Conservation (phyloP, 2,329 filamentous ascomycete genomes). For the Pseudogymnoascus sp. region DNA sequence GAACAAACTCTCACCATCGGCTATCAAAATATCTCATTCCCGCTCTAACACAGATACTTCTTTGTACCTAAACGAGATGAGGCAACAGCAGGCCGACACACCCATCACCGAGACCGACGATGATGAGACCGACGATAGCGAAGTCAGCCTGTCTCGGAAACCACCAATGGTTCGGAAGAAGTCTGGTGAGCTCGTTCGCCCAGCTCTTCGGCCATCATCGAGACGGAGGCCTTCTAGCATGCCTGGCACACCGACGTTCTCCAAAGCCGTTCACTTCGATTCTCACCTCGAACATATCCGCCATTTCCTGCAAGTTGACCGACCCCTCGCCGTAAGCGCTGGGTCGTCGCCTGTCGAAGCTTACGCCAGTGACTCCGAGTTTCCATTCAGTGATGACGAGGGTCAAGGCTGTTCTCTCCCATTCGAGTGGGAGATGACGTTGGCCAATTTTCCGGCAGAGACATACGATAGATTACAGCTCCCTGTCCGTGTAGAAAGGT, state of each 20-base stretch:
- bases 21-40: constrained; percentile 25
- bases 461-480: constrained; percentile 50
- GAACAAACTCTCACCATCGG: constrained; percentile 10
- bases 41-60: constrained; percentile 38
- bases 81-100: constrained; percentile 19
- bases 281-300: constrained; percentile 91
- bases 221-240: constrained; percentile 83
- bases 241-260: constrained; percentile 92
- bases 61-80: constrained; percentile 31
- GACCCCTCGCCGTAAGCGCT: constrained; percentile 90
- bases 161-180: constrained; percentile 97
- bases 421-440: constrained; percentile 79
- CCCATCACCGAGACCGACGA: constrained; percentile 46
- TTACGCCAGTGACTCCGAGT: constrained; percentile 81
- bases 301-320: constrained; percentile 89
- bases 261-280: constrained; percentile 97
- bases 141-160: constrained; percentile 55
- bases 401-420: constrained; percentile 35
- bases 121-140: constrained; percentile 46
- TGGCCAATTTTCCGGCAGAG: constrained; percentile 73
- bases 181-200: constrained; percentile 91
- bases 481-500: constrained; percentile 72
- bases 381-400: constrained; percentile 63
- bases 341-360: constrained; percentile 83
- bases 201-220: constrained; percentile 72